A percentile compares a stretch with the other conserved stretches of the same genome.
These are phyloP conservation scores for Boehmeria nivea DNA, from an alignment of 306 rosid species.

Conservation along the genomic window DNA sequence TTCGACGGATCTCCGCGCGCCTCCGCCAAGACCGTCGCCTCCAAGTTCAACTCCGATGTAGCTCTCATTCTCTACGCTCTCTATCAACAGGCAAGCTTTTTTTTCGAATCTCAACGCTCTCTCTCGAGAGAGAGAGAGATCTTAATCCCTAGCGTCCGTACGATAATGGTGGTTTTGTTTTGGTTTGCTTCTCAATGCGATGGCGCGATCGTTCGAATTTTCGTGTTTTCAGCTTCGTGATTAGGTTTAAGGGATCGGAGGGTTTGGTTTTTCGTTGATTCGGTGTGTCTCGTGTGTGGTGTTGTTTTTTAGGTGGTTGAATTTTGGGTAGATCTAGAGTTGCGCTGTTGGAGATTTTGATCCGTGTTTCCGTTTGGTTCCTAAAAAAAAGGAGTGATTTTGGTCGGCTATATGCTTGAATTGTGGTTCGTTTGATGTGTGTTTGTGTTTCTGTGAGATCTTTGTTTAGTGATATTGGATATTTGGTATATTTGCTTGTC, in stretches of 20 bases:
- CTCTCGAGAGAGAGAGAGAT: constrained; percentile 15
- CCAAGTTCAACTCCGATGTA: constrained; percentile 70
- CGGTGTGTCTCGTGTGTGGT: constrained; percentile 1
- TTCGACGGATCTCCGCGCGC: constrained; percentile 80
- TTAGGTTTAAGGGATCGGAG: neutral
- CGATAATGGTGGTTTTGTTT: constrained; percentile 7
- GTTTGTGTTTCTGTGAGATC: neutral
- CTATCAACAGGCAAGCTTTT: constrained; percentile 61
- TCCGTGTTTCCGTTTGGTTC: constrained; percentile 14
- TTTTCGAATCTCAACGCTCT: neutral
- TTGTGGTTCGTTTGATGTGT: neutral
- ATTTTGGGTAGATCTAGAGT: constrained; percentile 46
- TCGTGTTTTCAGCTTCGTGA: constrained; percentile 5
- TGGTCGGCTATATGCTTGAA: neutral
- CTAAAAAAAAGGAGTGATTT: neutral
- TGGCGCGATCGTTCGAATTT: neutral
- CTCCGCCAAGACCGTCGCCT: constrained; percentile 68
- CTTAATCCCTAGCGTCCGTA: neutral
- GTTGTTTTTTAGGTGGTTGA: neutral
- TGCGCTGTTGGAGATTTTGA: constrained; percentile 16
- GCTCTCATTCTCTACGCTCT: constrained; percentile 84
- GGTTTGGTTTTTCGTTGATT: constrained; percentile 13
- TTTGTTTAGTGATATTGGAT: neutral
- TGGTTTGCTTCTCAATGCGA: too few species aligned
- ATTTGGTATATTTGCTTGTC: neutral